These are phyloP conservation scores for Ceratopteris richardii DNA, from an alignment of 75 land plant genomes.

Conservation along the genomic window DNA sequence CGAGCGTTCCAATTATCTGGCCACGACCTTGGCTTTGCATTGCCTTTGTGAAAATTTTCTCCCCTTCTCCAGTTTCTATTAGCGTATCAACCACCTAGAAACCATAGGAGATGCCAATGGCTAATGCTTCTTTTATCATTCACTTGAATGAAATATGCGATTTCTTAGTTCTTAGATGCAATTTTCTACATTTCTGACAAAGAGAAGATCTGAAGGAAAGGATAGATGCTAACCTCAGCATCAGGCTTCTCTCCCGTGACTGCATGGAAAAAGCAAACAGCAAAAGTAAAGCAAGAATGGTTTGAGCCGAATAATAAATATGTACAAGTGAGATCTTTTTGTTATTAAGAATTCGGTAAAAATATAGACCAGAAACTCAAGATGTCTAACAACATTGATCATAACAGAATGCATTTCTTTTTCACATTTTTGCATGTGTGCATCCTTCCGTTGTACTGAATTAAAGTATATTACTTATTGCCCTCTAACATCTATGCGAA, in stretches of 20 bases:
- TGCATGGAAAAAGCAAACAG: conserved; percentile 6
- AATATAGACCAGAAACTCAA: background rate
- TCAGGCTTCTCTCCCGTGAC: conserved; percentile 74
- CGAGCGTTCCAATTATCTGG: conserved; percentile 85
- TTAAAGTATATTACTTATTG: too few species aligned
- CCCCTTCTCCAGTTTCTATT: conserved; percentile 93
- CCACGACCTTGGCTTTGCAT: conserved; percentile 94
- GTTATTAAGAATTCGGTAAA: background rate
- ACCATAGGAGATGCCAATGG: background rate
- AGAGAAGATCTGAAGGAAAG: too few species aligned
- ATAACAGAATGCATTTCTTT: background rate
- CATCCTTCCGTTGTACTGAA: too few species aligned
- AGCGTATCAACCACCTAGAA: conserved; percentile 76
- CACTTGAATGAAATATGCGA: background rate
- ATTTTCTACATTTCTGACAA: background rate
- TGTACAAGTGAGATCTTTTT: background rate
- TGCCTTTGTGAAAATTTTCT: conserved; percentile 87
- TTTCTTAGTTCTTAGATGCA: background rate
- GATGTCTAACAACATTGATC: background rate
- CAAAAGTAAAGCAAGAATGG: background rate
- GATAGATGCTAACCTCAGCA: conserved; percentile 51
- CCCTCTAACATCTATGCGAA: background rate
- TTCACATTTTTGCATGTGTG: background rate
- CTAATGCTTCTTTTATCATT: background rate
- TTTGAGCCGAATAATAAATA: background rate